A percentile compares a stretch with the other conserved stretches of the same genome.
Conservation (phyloP, 2,329 filamentous ascomycete genomes). For the Rutstroemia sp. region DNA sequence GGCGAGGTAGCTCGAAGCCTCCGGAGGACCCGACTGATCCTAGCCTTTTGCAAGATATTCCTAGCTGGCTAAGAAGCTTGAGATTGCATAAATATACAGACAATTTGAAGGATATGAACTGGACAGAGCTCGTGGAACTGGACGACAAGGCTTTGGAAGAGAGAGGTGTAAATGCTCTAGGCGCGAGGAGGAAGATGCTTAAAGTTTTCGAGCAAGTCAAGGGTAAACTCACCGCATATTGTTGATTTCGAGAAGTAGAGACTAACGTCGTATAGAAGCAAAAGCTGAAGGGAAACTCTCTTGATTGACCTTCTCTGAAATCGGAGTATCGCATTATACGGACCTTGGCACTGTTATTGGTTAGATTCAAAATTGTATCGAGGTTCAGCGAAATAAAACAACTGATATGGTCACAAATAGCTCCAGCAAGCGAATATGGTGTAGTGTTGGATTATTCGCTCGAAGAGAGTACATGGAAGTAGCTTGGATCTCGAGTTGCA, state of each 20-base stretch:
- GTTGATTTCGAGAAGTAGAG: constrained; percentile 7
- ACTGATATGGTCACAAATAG: background rate
- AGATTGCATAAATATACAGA: constrained; percentile 98
- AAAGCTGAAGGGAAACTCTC: constrained; percentile 65
- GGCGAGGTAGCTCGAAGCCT: constrained; percentile 91
- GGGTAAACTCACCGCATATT: constrained; percentile 39
- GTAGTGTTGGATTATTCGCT: constrained; percentile 6
- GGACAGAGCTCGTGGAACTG: constrained; percentile 85
- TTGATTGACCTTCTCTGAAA: constrained; percentile 23
- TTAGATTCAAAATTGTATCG: constrained; percentile 1
- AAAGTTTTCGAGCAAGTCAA: constrained; percentile 98
- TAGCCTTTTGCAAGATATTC: constrained; percentile 85
- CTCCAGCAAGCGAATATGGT: background rate
- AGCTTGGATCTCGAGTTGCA: constrained; percentile 3
- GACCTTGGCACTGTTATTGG: background rate
- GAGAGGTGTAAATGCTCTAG: constrained; percentile 88
- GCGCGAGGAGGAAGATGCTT: constrained; percentile 93
- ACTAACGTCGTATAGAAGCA: constrained; percentile 47
- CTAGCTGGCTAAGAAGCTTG: constrained; percentile 89
- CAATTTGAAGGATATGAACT: constrained; percentile 94
- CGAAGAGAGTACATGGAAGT: background rate
- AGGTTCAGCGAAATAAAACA: background rate
- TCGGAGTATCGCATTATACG: background rate
- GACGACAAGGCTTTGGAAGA: constrained; percentile 91
- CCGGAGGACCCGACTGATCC: constrained; percentile 96